Conservation (phyloP, 164 flowering plant genomes). For the Vitis cinerea region DNA sequence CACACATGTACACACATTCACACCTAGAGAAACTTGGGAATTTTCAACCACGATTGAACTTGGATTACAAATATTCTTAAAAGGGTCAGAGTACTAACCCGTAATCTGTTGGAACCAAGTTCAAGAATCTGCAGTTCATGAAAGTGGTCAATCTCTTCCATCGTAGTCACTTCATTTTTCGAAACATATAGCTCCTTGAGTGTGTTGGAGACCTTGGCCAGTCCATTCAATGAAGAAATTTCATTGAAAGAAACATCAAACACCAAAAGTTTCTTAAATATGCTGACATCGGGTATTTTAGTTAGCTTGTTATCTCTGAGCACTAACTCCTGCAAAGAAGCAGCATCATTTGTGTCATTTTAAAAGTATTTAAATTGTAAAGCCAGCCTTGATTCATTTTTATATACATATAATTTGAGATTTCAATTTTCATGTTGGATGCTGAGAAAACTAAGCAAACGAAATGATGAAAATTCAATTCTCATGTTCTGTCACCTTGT, state of each 20-base stretch:
- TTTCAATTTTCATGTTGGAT: neutral
- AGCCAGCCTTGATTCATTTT: no score
- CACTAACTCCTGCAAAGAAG: constrained; percentile 72
- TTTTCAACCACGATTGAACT: no score
- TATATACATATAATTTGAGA: no score
- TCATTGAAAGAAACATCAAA: constrained; percentile 98
- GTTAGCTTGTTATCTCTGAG: constrained; percentile 82
- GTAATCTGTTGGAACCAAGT: constrained; percentile 92
- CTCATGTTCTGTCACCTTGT: neutral
- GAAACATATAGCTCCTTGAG: constrained; percentile 95
- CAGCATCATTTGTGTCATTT: neutral
- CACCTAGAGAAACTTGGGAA: no score
- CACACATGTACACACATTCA: no score
- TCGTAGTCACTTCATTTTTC: constrained; percentile 87
- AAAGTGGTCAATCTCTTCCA: constrained; percentile 89
- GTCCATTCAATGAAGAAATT: constrained; percentile 66
- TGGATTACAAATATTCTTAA: neutral
- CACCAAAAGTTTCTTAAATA: constrained; percentile 72
- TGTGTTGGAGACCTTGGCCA: constrained; percentile 63
- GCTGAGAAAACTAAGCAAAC: neutral
- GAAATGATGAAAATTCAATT: neutral
- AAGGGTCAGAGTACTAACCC: constrained; percentile 46
- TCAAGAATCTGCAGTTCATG: constrained; percentile 80
- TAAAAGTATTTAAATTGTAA: neutral
- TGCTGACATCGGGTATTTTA: constrained; percentile 81